Evolutionary conservation across 805 yeast genomes (phyloP), one percentile per base, ranked within the genome.

Genomic region (Brettanomyces bruxellensis): DNA sequence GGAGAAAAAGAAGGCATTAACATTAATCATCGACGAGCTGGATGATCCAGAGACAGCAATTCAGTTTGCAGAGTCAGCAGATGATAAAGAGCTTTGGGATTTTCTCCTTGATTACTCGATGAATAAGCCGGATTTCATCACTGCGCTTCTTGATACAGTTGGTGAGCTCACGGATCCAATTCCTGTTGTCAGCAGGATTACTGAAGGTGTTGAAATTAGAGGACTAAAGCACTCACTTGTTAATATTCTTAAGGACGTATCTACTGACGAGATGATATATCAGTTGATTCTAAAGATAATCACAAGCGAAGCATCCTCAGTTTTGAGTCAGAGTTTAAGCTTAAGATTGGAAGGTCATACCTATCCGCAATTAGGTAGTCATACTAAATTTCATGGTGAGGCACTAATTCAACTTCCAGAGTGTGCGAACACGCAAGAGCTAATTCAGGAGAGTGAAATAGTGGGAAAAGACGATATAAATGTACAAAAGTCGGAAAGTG

Each of bases 11-110:
- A 75, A 78, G 50, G 98, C 98, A 0, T 65, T 91, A 55, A 74
- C 71, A 47, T 68, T 93, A 39, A 88, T 93, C 13, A 79, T 89
- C 37, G 83, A 86, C 51, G 75, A 86, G 54, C 65, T 90, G 44
- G 73, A 82, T 46, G 93, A 91, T 59, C 91, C 96, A 0, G 74
- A 75, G 38, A 71, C 76, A 51, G 98, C 98, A 0, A 84, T 93
- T 24, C 73, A 72, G 14, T 93, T 89, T 70, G 93, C 90, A 1
- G 74, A 71, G 44, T 72, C 72, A 9, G 72, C 77, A 49, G 78
- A 80, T 44, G 95, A 88, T 54, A 62, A 69, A 23, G 95, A 86
- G n/a, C 66, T 88, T 9, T 89, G 96, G 95, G 79, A 79, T 38
- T 78, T 80, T 41, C 69, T 91, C 50, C 65, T 91, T 9, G 80